Evolutionary conservation across 805 yeast genomes (phyloP).

Genomic region (Saturnispora zaruensis): DNA sequence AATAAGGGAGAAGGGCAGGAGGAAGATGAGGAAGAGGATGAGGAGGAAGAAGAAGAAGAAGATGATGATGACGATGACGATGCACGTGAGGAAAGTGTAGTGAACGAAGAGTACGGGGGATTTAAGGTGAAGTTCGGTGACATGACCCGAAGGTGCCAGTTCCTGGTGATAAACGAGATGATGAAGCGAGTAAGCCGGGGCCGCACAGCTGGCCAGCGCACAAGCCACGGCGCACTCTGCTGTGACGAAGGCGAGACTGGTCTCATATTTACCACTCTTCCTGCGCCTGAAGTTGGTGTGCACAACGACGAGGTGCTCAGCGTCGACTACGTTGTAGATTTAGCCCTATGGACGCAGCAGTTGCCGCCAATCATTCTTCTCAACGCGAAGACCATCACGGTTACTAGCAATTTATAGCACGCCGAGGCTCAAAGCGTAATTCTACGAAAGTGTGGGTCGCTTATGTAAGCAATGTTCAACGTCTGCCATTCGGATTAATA

Average conservation of each 20-base stretch:
- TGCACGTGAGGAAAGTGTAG: not conserved
- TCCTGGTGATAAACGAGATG: constrained; percentile 75
- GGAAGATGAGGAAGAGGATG: not conserved
- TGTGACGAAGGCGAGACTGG: constrained; percentile 32
- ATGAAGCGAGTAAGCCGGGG: constrained; percentile 39
- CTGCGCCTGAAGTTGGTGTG: constrained; percentile 80
- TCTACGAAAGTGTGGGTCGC: no score
- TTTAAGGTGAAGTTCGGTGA: constrained; percentile 7
- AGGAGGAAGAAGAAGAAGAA: not conserved
- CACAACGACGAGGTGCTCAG: constrained; percentile 63
- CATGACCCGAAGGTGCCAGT: constrained; percentile 40
- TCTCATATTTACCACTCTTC: constrained; percentile 80
- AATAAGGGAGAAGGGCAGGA: not conserved
- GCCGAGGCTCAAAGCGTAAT: no score
- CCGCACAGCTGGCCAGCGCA: not conserved
- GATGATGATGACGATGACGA: not conserved
- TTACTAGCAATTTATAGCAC: constrained; percentile 67
- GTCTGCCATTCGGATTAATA: no score
- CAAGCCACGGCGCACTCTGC: not conserved
- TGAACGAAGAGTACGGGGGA: constrained; percentile 3
- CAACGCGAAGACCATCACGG: constrained; percentile 92
- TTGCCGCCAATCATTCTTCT: constrained; percentile 77
- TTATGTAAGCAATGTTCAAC: not conserved
- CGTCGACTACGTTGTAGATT: constrained; percentile 62
- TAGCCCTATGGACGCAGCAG: constrained; percentile 73